Base-by-base conservation (phyloP, 2,329 filamentous ascomycete species). In the Fusarium sp. region DNA sequence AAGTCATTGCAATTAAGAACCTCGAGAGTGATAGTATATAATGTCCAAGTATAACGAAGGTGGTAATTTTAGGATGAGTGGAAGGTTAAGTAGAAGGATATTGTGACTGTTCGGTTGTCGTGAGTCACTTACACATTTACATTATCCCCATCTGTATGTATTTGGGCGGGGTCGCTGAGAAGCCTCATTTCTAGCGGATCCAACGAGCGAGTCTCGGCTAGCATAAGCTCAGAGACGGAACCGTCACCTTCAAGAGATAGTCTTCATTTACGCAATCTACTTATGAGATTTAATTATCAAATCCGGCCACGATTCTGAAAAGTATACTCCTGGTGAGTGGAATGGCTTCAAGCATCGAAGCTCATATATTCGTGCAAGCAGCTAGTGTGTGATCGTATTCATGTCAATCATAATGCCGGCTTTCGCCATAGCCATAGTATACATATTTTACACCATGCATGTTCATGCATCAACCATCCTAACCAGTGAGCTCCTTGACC, bases 401-500 rank as follows among this genome's bases (percentile, higher is more conserved):
- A 33, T 46, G 22, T 55, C 49, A 46, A 50, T 47, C 49, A 39
- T 20, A 50, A 56, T 47, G 54, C 45, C 47, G 32, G 39, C 53
- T 44, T 59, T 22, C 52, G 48, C 49, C 47, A 33, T 66, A 71
- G 20, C 49, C 47, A 33, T 70, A 71, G 22, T 73, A 56, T 73
- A 75, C 72, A 73, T 67, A 66, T 62, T 63, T 66, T 72, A 73
- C 71, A 74, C 30, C 49, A 46, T 41, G 19, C 39, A 45, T 41
- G 9, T n/a, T 17, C 40, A 46, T 37, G 30, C 45, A 46, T 43
- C 20, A 39, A 13, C 11, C 13, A 35, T 25, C 9, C 62, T 70
- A 72, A 30, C 70, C 47, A 23, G 58, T 71, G 52, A 76, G 47
- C 74, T 88, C 81, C 79, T 90, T 90, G 49, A 92, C 87, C 70